A percentile compares a stretch with the other conserved stretches of the same genome.
These are phyloP conservation scores for Amoebophrya sp. DNA, from an alignment of 169 alveolate species.

Conservation along the genomic window DNA sequence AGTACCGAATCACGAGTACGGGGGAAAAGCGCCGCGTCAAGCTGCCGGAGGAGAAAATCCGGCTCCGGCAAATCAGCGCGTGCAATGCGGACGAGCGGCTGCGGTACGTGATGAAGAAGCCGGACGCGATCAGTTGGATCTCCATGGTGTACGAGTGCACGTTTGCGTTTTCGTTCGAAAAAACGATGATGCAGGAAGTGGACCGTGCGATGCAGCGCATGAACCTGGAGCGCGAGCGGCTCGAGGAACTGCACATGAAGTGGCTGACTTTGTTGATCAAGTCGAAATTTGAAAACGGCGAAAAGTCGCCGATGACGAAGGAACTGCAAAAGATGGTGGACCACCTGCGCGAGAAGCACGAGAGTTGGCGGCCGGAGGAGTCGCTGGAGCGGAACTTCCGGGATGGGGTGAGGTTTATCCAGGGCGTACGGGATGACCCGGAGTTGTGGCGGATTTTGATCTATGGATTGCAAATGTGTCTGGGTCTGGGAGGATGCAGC, in stretches of 20 bases:
- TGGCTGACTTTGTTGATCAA: background rate
- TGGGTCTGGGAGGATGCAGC: too few relatives aligned
- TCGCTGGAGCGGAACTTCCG: background rate
- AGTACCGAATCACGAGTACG: background rate
- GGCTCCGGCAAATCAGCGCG: background rate
- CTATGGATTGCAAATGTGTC: too few relatives aligned
- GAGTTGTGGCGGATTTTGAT: too few relatives aligned
- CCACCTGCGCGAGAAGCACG: background rate
- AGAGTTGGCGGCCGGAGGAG: background rate
- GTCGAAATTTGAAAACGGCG: background rate
- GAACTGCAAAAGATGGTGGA: background rate
- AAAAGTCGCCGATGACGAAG: background rate
- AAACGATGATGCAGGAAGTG: background rate
- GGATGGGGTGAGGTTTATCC: background rate
- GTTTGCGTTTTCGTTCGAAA: background rate
- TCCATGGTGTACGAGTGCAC: background rate
- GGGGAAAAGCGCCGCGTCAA: too few relatives aligned
- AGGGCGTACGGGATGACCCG: background rate
- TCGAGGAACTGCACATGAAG: constrained; percentile 10
- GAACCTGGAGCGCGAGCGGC: background rate
- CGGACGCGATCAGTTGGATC: background rate
- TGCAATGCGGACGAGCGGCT: background rate
- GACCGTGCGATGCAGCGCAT: background rate
- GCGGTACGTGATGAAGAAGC: constrained; percentile 13
- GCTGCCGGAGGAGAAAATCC: background rate